phyloP scores from a whole-genome alignment of 163 green algal genomes.

The Scenedesmus sp. region DNA sequence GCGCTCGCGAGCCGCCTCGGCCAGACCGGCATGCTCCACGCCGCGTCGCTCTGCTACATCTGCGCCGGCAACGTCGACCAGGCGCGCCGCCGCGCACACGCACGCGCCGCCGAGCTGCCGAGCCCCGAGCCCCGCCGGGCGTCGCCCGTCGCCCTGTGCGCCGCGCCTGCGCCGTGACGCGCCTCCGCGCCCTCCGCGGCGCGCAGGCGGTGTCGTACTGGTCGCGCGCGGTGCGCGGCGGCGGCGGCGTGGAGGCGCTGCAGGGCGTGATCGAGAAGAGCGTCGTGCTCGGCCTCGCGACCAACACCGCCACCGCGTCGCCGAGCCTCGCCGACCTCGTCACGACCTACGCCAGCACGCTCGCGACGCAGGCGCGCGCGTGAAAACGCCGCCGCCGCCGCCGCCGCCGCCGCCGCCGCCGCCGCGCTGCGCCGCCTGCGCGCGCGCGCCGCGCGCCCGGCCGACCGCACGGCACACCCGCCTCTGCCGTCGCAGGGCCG shows the following conservation, averaged over 20 bases:
- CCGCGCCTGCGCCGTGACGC: too few species aligned
- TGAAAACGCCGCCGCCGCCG: too few species aligned
- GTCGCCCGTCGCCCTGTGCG: too few species aligned
- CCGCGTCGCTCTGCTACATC: constrained; percentile 93
- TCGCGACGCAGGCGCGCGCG: constrained; percentile 77
- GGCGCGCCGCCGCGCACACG: neutral
- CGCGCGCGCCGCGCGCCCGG: too few species aligned
- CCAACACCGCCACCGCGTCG: constrained; percentile 50
- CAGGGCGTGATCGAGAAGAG: constrained; percentile 95
- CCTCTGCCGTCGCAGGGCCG: constrained; percentile 62
- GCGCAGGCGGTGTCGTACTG: constrained; percentile 44
- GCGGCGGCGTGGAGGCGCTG: constrained; percentile 33
- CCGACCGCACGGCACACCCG: neutral
- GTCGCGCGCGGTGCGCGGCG: constrained; percentile 33
- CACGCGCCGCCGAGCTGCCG: neutral
- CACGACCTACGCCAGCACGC: constrained; percentile 82
- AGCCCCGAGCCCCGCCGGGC: neutral
- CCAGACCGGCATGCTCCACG: constrained; percentile 73
- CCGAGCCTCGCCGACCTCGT: constrained; percentile 73
- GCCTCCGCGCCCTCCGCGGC: neutral
- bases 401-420: too few species aligned
- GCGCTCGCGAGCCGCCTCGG: constrained; percentile 75
- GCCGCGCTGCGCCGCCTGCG: too few species aligned
- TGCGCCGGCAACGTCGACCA: constrained; percentile 90
- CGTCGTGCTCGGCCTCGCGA: constrained; percentile 88